phyloP scores from a whole-genome alignment of 179 eudicot genomes.

The Carnegiea gigantea region DNA sequence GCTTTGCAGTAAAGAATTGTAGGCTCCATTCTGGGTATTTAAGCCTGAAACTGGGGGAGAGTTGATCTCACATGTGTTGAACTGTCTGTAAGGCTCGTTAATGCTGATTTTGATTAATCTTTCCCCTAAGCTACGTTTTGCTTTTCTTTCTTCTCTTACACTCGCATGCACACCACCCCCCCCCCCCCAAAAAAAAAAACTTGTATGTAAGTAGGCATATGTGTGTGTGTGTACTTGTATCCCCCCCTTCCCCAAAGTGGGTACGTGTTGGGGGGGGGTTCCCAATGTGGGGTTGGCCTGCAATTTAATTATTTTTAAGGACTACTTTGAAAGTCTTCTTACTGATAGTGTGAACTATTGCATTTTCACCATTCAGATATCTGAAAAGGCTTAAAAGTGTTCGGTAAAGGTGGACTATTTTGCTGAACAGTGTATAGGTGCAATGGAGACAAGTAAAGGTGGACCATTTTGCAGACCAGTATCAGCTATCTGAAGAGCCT shows the following conservation, averaged over 20 bases:
- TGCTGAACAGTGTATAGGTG: neutral
- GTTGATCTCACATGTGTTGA: too few species aligned
- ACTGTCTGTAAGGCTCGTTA: neutral
- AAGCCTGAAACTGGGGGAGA: too few species aligned
- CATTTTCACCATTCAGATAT: neutral
- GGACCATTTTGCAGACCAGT: too few species aligned
- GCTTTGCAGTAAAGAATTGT: neutral
- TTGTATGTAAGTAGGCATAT: too few species aligned
- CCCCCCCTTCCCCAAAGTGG: neutral
- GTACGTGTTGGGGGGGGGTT: neutral
- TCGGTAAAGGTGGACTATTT: neutral
- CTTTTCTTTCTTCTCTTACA: neutral
- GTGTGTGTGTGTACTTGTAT: too few species aligned
- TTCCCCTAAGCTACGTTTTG: neutral
- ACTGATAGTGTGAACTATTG: neutral
- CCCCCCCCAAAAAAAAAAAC: too few species aligned
- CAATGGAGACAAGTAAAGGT: too few species aligned
- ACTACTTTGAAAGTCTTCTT: neutral
- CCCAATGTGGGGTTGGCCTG: neutral
- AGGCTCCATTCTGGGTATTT: neutral
- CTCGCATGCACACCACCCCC: too few species aligned
- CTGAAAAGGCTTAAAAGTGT: constrained; percentile 4
- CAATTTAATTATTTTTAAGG: neutral
- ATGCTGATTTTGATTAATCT: neutral
- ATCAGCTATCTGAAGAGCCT: neutral